Conservation (phyloP, 306 rosid genomes). For the Sicyos edulis region DNA sequence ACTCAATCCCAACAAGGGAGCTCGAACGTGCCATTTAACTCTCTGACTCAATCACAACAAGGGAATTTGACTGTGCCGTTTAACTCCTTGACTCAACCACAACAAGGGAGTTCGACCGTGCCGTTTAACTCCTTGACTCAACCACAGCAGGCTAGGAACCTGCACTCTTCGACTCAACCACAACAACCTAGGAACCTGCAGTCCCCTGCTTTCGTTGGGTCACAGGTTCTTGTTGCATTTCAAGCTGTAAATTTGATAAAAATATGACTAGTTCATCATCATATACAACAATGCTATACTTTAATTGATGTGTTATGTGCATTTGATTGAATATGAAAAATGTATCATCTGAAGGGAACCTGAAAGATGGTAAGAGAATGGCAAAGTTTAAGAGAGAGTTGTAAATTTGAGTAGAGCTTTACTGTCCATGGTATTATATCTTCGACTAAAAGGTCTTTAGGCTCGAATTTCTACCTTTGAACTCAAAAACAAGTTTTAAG, state of each 20-base stretch:
- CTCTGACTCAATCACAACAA: slow-evolving; percentile 39
- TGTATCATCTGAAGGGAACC: background rate
- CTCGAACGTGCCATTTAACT: too few species aligned
- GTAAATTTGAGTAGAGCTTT: too few species aligned
- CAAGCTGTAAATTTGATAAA: slow-evolving; percentile 4
- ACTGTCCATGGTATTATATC: too few species aligned
- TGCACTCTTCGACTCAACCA: slow-evolving; percentile 20
- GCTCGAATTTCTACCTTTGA: too few species aligned
- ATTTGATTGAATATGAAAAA: slow-evolving; percentile 8
- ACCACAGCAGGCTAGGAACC: too few species aligned
- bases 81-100: slow-evolving; percentile 32
- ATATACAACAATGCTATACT: background rate
- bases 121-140: slow-evolving; percentile 13
- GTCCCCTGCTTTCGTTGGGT: slow-evolving; percentile 33
- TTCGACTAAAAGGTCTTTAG: too few species aligned
- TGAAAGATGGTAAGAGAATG: background rate
- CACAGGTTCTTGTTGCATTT: slow-evolving; percentile 45
- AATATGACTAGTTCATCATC: slow-evolving; percentile 9
- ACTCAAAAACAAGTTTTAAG: background rate
- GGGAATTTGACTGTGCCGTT: slow-evolving; percentile 31
- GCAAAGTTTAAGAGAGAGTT: background rate
- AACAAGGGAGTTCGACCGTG: slow-evolving; percentile 37
- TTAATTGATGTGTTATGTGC: background rate
- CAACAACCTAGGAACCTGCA: slow-evolving; percentile 35
- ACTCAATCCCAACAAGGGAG: too few species aligned